These are phyloP conservation scores for Hypoxylon sp. DNA, from an alignment of 2,329 filamentous ascomycete species.

Conservation along the genomic window DNA sequence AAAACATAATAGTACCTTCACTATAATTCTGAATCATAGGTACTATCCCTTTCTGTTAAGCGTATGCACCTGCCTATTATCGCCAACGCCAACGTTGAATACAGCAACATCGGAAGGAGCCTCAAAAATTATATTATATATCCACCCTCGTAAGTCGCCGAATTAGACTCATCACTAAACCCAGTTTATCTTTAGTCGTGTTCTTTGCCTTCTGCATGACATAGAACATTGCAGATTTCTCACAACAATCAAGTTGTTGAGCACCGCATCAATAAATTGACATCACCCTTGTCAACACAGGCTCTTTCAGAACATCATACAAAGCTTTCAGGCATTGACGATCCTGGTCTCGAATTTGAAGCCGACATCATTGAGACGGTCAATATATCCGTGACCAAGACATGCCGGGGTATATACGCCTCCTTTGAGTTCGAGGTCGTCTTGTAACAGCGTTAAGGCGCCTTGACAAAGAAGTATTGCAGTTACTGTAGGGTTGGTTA, in stretches of 20 bases:
- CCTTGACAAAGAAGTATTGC: slow-evolving; percentile 75
- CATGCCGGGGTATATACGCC: slow-evolving; percentile 81
- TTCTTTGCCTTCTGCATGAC: neutral
- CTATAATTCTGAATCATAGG: slow-evolving; percentile 4
- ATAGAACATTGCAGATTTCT: neutral
- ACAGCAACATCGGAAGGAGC: slow-evolving; percentile 14
- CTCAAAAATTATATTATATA: slow-evolving; percentile 21
- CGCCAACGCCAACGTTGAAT: slow-evolving; percentile 10
- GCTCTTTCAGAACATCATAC: neutral
- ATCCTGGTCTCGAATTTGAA: slow-evolving; percentile 73
- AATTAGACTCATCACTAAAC: neutral
- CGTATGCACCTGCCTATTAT: slow-evolving; percentile 16
- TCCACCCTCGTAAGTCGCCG: slow-evolving; percentile 7
- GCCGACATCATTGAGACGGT: slow-evolving; percentile 72
- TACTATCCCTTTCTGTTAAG: slow-evolving; percentile 10
- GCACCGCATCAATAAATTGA: neutral
- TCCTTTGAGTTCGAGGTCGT: slow-evolving; percentile 72
- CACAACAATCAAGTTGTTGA: neutral
- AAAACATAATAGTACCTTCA: slow-evolving; percentile 20
- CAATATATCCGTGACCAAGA: slow-evolving; percentile 76
- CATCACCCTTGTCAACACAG: neutral
- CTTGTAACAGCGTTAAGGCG: slow-evolving; percentile 75
- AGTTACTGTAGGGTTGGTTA: slow-evolving; percentile 67
- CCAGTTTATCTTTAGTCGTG: neutral
- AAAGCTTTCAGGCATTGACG: slow-evolving; percentile 50